These are phyloP conservation scores for Geranium incanum DNA, from an alignment of 441 rosid genomes.

Conservation along the genomic window DNA sequence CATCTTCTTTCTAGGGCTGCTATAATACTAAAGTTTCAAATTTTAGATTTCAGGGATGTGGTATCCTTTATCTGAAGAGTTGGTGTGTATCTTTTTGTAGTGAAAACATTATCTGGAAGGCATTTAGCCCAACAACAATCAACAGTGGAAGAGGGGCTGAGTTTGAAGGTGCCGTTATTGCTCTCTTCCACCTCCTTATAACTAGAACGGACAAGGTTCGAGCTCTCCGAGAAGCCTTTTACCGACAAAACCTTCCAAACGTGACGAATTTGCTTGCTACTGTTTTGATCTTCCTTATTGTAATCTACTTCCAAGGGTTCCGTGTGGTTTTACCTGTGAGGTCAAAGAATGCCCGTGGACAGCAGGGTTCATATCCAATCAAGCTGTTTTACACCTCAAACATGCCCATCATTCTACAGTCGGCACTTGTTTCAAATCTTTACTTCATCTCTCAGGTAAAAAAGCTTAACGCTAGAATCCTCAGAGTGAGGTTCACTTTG, in stretches of 20 bases:
- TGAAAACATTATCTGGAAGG: conserved; percentile 90
- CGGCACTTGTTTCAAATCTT: conserved; percentile 87
- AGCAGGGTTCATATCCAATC: conserved; percentile 91
- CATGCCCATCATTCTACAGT: conserved; percentile 80
- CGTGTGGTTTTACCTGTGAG: too few species aligned
- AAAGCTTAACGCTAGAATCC: not conserved
- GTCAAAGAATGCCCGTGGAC: conserved; percentile 31
- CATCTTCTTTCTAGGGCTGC: not conserved
- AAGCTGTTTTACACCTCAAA: conserved; percentile 73
- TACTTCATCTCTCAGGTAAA: conserved; percentile 91
- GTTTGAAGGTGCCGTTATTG: conserved; percentile 94
- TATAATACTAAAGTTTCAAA: not conserved
- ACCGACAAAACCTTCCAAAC: conserved; percentile 93
- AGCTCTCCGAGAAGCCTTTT: conserved; percentile 82
- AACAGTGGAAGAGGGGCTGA: conserved; percentile 95
- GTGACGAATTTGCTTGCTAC: conserved; percentile 75
- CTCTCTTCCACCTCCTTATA: conserved; percentile 75
- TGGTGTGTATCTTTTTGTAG: conserved; percentile 27
- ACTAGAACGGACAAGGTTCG: conserved; percentile 77
- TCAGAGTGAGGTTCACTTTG: not conserved
- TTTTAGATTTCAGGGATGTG: not conserved
- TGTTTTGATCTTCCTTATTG: conserved; percentile 29
- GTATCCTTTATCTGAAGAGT: not conserved
- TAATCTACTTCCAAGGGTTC: too few species aligned
- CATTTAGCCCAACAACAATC: conserved; percentile 90